A percentile compares a stretch with the other conserved stretches of the same genome.
Evolutionary conservation across 768 basidiomycete genomes (phyloP).

Genomic region (Mycena maculata): DNA sequence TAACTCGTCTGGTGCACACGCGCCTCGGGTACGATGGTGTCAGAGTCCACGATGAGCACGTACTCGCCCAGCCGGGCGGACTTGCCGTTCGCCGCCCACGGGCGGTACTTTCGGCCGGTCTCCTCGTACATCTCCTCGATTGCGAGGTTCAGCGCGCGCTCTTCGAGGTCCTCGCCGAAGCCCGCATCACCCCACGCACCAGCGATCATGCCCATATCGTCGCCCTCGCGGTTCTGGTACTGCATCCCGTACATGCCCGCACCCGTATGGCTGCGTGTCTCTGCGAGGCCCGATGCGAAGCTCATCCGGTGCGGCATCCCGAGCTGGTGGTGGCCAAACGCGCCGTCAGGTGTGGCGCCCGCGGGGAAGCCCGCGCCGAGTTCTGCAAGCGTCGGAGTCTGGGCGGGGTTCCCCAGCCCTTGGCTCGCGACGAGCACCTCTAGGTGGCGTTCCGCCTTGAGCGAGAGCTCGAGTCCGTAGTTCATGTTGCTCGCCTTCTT

Average conservation of each 20-base stretch:
- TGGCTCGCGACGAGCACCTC: slow-evolving; percentile 50
- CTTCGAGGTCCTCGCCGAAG: slow-evolving; percentile 60
- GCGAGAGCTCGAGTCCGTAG: slow-evolving; percentile 78
- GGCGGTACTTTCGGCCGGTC: slow-evolving; percentile 60
- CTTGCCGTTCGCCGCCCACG: slow-evolving; percentile 76
- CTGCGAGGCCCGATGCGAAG: slow-evolving; percentile 38
- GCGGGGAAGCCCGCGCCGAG: slow-evolving; percentile 10
- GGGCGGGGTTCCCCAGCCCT: slow-evolving; percentile 15
- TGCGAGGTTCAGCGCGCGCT: slow-evolving; percentile 76
- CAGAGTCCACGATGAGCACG: slow-evolving; percentile 83
- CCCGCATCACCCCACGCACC: slow-evolving; percentile 33
- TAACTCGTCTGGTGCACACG: slow-evolving; percentile 57
- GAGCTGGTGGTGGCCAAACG: background rate
- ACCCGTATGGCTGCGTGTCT: slow-evolving; percentile 37
- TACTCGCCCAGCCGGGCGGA: slow-evolving; percentile 78
- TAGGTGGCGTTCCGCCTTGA: slow-evolving; percentile 67
- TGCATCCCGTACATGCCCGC: slow-evolving; percentile 68
- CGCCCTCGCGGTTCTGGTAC: slow-evolving; percentile 73
- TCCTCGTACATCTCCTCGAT: slow-evolving; percentile 78
- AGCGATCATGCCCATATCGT: slow-evolving; percentile 57
- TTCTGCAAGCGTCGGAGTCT: slow-evolving; percentile 24
- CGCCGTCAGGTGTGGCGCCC: background rate
- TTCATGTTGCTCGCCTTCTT: slow-evolving; percentile 97
- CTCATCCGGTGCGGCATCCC: slow-evolving; percentile 33
- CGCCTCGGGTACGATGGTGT: slow-evolving; percentile 84